Evolutionary conservation across 2,329 filamentous ascomycete species (phyloP).

Genomic region (Acephala macrosclerotiorum): DNA sequence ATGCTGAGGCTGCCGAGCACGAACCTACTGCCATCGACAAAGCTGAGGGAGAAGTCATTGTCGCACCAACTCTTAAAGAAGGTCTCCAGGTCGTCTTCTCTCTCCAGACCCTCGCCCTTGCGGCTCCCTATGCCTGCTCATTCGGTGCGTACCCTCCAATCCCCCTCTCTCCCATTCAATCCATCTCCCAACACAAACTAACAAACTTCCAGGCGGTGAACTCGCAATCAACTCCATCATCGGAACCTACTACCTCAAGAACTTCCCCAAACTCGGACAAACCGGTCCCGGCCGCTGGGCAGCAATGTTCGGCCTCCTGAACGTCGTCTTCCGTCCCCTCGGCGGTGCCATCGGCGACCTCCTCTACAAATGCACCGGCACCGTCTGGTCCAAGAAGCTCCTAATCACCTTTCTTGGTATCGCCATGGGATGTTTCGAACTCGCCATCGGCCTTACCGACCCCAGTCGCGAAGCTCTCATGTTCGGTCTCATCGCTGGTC

Average conservation of each 20-base stretch:
- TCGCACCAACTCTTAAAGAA: conserved; percentile 62
- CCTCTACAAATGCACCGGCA: conserved; percentile 44
- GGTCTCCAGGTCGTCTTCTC: conserved; percentile 54
- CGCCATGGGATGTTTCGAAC: conserved; percentile 63
- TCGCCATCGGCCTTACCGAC: conserved; percentile 68
- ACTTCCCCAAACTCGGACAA: conserved; percentile 65
- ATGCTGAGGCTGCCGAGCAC: conserved; percentile 53
- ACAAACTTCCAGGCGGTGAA: conserved; percentile 55
- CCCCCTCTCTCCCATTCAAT: conserved; percentile 46
- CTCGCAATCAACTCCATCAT: conserved; percentile 69
- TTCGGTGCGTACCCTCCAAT: conserved; percentile 52
- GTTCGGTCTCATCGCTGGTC: conserved; percentile 77
- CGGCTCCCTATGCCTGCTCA: conserved; percentile 64
- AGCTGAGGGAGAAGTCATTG: conserved; percentile 58
- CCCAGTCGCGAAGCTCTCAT: conserved; percentile 68
- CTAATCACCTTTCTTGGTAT: conserved; percentile 63
- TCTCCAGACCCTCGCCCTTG: conserved; percentile 61
- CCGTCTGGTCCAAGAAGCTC: conserved; percentile 70
- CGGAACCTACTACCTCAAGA: conserved; percentile 64
- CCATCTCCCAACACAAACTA: conserved; percentile 54
- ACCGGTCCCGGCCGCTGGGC: conserved; percentile 67
- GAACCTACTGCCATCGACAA: conserved; percentile 58
- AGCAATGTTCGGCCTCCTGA: conserved; percentile 78
- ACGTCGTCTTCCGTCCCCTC: conserved; percentile 70
- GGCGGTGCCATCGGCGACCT: conserved; percentile 65